Evolutionary conservation across 176 grass and related monocot species (phyloP).

Genomic region (Alloteropsis semialata): DNA sequence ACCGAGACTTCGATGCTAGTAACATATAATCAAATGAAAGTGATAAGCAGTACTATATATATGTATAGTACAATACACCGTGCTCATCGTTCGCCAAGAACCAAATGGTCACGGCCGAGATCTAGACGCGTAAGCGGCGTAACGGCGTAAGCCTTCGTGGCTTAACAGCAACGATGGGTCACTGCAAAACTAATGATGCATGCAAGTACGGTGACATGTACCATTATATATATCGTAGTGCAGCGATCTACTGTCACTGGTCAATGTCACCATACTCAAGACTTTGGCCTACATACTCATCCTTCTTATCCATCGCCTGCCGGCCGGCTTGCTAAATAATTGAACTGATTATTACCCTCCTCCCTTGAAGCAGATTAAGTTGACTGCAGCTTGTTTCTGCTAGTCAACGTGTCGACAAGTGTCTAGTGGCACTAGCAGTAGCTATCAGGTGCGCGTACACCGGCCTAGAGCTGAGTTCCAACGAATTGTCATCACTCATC

Average conservation of each 20-base stretch:
- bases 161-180: neutral
- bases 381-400: neutral
- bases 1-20: neutral
- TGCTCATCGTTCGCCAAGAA: neutral
- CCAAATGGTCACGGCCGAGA: neutral
- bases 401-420: neutral
- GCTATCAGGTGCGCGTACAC: neutral
- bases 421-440: neutral
- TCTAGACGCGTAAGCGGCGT: neutral
- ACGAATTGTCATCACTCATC: too few relatives aligned
- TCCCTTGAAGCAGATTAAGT: neutral
- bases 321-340: neutral
- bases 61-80: too few relatives aligned
- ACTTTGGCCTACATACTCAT: neutral
- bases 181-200: too few relatives aligned
- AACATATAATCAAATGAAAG: neutral
- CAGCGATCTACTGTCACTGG: neutral
- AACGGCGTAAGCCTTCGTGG: too few relatives aligned
- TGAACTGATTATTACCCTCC: too few relatives aligned
- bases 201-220: too few relatives aligned
- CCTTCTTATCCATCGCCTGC: neutral
- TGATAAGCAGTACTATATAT: too few relatives aligned
- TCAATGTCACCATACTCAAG: neutral
- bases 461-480: too few relatives aligned
- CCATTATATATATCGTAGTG: too few relatives aligned